Evolutionary conservation across 805 yeast genomes (phyloP), one percentile per base, ranked within the genome.

Genomic region (Candida hungchunana): DNA sequence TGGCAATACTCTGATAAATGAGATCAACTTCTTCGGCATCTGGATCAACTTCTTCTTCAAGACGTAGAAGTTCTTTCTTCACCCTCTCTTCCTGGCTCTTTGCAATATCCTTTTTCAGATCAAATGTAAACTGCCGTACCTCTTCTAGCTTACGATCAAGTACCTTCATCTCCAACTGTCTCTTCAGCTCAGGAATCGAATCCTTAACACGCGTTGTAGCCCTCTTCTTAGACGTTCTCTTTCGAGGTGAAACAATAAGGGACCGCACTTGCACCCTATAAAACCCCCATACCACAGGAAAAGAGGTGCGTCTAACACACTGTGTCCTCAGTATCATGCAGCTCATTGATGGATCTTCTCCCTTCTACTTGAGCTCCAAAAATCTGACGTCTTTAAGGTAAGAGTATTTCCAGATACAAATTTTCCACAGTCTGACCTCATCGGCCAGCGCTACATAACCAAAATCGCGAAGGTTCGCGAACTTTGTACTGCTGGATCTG

Each of bases 11-110:
- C 5, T 35, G 36, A 13, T 51, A 48, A 4, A 51, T 12, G 7
- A 36, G 31, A 18, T 50, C 49, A 13, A 47, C 40, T 20, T 50
- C 55, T 15, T 43, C 50, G 2, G 39, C 38, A 6, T 47, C 55
- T 11, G 40, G 31, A 22, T 42, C 54, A 4, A 37, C 25, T 3
- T 39, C 31, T 18, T 40, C 43, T 9, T 46, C 42, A 7, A 37
- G 14, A 19, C 32, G 37, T 5, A 32, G 21, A n/a, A 47, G 23
- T 29, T 48, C 53, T 6, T 24, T 14, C 17, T 39, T 26, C 5
- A 48, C 44, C 12, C 26, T 24, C 15, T 29, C 30, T 18, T 50
- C 55, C 17, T 46, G 28, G 20, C 36, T 29, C 31, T 34, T 39
- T 5, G 39, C 32, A 12, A 52, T 25, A 22, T 42, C 42, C 9